These are phyloP conservation scores for Vitis hybrid DNA, from an alignment of 177 flowering plant species.

Conservation along the genomic window DNA sequence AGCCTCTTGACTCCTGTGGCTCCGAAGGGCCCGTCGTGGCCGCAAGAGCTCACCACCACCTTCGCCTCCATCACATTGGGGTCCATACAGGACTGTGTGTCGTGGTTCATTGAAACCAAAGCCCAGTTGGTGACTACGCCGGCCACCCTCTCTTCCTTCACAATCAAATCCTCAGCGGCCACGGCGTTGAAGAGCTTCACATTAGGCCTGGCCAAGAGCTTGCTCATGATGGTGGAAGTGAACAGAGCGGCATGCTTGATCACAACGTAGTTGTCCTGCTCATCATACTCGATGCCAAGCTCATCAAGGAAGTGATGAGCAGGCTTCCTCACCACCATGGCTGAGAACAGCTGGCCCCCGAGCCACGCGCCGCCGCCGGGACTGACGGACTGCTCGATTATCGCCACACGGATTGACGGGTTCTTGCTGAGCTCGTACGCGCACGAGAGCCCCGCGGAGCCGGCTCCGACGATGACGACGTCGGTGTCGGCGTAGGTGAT, in stretches of 20 bases:
- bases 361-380: constrained; percentile 99
- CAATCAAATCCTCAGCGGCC: constrained; percentile 92
- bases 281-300: constrained; percentile 78
- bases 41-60: constrained; percentile 93
- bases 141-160: constrained; percentile 57
- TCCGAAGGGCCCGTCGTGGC: constrained; percentile 94
- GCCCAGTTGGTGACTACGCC: constrained; percentile 99
- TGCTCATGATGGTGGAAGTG: constrained; percentile 97
- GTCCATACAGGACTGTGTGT: constrained; percentile 96
- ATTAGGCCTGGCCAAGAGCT: constrained; percentile 79
- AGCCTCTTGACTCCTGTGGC: constrained; percentile 96
- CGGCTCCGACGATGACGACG: constrained; percentile 93
- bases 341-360: constrained; percentile 98
- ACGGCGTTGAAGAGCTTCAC: constrained; percentile 96
- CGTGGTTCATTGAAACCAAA: constrained; percentile 91
- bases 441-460: constrained; percentile 89
- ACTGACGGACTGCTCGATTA: constrained; percentile 90
- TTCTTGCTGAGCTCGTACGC: constrained; percentile 93
- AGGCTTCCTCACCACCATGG: constrained; percentile 48
- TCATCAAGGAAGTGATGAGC: constrained; percentile 70
- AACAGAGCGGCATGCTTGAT: constrained; percentile 95
- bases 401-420: constrained; percentile 66
- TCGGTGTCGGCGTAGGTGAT: constrained; percentile 95
- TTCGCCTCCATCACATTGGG: constrained; percentile 97
- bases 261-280: constrained; percentile 79